Base-by-base conservation (phyloP, 768 basidiomycete species). In the Pleurotus djamor region DNA sequence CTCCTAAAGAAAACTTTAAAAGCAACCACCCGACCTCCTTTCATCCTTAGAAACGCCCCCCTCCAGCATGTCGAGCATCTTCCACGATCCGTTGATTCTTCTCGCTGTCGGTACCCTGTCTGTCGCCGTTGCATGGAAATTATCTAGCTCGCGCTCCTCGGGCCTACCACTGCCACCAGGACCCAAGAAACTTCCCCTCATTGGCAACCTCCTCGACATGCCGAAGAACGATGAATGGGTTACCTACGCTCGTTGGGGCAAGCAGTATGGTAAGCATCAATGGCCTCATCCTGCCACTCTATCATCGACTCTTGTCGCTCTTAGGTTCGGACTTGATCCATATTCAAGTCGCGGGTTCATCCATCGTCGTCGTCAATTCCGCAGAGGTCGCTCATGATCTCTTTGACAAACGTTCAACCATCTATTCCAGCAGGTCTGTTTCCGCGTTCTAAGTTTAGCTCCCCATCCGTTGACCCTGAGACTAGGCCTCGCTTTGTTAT, bases 331-430 rank as follows among this genome's bases (percentile, higher is more conserved):
- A 63, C 35, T 59, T 72, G 7, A 36, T 72, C 10, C 66, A 69
- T 50, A 57, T 66, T 5, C 57, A 57, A 17, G 61, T 61, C 1
- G 59, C 68, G 28, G 70, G 69, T 4, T 59, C 64, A 33, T 70
- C 69, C 38, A 61, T 66, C n/a, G 59, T 75, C 34, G 59, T 73
- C 34, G 61, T 73, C 17, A 72, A 71, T 58, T 63, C 65, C 3
- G 32, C 64, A 17, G 60, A 73, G 43, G 66, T 66, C 28, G 67
- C 68, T 2, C 17, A 51, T 8, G 63, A 69, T 35, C 59, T 69
- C 4, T 60, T 69, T 8, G 68, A 68, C 14, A 66, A 65, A 49
- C 61, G 67, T 6, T 61, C 68, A 1, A 41, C 58, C 17, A 66
- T 68, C 21, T 68, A 66, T 59, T 69, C 68, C 1, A 64, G 67